These are phyloP conservation scores for Corynascus novoguineensis DNA, from an alignment of 495 filamentous ascomycete genomes.

Conservation along the genomic window DNA sequence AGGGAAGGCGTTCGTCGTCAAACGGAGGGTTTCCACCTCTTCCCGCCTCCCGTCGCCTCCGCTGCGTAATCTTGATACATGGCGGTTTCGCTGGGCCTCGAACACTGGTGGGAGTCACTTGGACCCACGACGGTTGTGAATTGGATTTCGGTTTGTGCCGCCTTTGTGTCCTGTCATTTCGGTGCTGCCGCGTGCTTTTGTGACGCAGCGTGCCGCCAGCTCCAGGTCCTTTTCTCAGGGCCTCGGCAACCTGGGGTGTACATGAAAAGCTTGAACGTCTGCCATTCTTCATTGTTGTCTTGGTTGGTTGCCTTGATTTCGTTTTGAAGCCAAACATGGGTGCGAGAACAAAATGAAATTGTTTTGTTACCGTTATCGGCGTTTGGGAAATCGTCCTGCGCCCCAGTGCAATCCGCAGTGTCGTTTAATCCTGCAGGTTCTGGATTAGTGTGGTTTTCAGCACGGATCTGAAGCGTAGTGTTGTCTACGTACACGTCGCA, in stretches of 20 bases:
- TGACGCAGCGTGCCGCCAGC: not conserved
- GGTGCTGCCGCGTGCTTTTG: not conserved
- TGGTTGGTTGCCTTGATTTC: not conserved
- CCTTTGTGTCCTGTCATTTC: conserved; percentile 14
- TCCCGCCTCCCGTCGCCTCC: not conserved
- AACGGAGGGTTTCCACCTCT: conserved; percentile 1
- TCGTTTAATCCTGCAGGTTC: no score
- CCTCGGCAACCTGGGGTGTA: not conserved
- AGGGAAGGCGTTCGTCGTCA: not conserved
- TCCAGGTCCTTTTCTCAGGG: not conserved
- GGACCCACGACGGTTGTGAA: conserved; percentile 1
- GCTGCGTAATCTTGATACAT: not conserved
- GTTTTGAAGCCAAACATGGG: not conserved
- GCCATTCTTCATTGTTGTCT: not conserved
- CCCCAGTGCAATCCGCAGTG: no score
- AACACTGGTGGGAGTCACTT: not conserved
- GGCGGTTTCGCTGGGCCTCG: not conserved
- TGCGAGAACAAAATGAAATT: not conserved
- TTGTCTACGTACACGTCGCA: no score
- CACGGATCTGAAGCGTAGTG: no score
- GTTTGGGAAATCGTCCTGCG: not conserved
- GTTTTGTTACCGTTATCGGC: conserved; percentile 6
- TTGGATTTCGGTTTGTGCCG: conserved; percentile 2
- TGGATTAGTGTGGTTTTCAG: no score
- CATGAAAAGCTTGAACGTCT: not conserved